Percentiles rank a stretch among this genome's conserved stretches.
Evolutionary conservation across 2,329 filamentous ascomycete species (phyloP).

Genomic region (Colletotrichum melonis): DNA sequence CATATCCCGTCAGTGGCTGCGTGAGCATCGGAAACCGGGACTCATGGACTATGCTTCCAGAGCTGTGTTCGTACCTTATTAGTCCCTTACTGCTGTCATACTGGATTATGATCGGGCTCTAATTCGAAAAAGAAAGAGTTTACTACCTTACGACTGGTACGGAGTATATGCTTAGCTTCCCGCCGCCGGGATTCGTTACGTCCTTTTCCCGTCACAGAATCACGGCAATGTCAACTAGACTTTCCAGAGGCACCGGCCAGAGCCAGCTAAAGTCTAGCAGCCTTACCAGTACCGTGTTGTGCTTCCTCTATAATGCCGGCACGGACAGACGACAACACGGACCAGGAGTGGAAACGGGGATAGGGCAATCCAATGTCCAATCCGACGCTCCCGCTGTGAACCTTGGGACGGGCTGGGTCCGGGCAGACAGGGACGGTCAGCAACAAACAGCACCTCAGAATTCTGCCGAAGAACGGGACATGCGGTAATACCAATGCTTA

Average conservation of each 20-base stretch:
- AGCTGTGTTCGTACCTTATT: neutral
- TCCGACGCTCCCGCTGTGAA: slow-evolving; percentile 29
- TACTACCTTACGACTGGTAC: neutral
- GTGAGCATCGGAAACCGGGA: too few species aligned
- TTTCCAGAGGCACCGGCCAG: neutral
- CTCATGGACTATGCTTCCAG: neutral
- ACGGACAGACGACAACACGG: neutral
- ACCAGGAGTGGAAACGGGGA: slow-evolving; percentile 4
- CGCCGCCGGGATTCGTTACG: neutral
- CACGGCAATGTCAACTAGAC: neutral
- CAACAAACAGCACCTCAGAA: slow-evolving; percentile 15
- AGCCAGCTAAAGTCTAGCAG: slow-evolving; percentile 2
- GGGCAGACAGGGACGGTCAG: neutral
- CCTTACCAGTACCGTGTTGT: slow-evolving; percentile 13
- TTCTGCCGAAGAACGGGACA: slow-evolving; percentile 3
- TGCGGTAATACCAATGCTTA: slow-evolving; percentile 1
- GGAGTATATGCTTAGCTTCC: neutral
- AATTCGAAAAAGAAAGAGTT: neutral
- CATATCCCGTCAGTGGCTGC: neutral
- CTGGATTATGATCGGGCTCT: neutral
- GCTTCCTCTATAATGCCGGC: neutral
- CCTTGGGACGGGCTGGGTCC: neutral
- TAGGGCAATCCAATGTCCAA: neutral
- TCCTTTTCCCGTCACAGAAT: slow-evolving; percentile 21
- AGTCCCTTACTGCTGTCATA: neutral